Base-by-base conservation (phyloP, 106 monocot species). In the Alisma plantagoaquatica region DNA sequence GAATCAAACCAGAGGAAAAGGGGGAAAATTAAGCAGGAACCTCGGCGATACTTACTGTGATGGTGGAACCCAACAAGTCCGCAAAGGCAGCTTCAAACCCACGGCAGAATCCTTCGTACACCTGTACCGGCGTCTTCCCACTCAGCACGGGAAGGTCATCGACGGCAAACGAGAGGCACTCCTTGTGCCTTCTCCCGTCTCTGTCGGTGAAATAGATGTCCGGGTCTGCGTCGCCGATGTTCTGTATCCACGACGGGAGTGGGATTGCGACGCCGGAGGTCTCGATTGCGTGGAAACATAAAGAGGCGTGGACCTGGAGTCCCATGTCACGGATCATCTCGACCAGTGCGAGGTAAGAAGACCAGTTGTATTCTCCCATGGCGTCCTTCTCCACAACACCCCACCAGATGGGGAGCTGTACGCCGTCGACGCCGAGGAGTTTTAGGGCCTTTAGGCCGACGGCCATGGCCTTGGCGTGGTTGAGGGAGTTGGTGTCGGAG, bases 351-450 rank as follows among this genome's bases (percentile, higher is more conserved):
- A 78, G 58, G 55, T 81, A 81, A 23, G 46, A 49, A 28, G 81
- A 56, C 77, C 74, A 91, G 22, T 66, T 32, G 46, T 65, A 66
- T 25, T 50, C 32, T 5, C 57, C 69, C 35, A 56, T 32, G 5
- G 59, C 49, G 17, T 77, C 69, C 18, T 78, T 73, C 67, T 82
- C 75, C 22, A 45, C 79, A 19, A 73, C 52, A 10, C 69, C 71
- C 84, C 84, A 85, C 41, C 59, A 81, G 26, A 91, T 38, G 0
- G 85, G 91, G 8, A 91, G 69, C 28, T 91, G 81, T 4, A 91
- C 73, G 23, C 91, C 91, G 16, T 75, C 41, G 33, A 44, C 75
- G 3, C 91, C 91, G 21, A 91, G 49, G 27, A 84, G 84, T 56
- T 80, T 77, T 18, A 91, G 66, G 10, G 91, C 91, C 24, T 72